phyloP scores from a whole-genome alignment of 768 basidiomycete genomes.

The Mycena galericulata region DNA sequence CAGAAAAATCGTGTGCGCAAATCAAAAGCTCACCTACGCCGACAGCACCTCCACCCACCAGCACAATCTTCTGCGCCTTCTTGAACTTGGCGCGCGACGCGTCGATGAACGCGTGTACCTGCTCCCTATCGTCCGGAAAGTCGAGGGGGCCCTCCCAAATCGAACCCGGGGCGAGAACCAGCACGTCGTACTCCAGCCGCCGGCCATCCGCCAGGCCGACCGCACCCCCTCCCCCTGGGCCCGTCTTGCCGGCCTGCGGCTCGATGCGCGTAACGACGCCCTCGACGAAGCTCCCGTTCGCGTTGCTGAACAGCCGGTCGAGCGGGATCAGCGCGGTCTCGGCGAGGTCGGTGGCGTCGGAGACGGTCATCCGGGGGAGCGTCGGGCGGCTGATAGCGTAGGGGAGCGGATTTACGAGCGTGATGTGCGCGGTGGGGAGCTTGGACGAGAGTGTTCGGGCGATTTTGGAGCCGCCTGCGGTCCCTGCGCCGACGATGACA shows the following conservation, averaged over 20 bases:
- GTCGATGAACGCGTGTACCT: constrained; percentile 40
- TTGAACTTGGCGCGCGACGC: constrained; percentile 41
- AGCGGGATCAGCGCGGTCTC: constrained; percentile 57
- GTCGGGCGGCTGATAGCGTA: constrained; percentile 55
- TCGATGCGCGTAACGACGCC: constrained; percentile 46
- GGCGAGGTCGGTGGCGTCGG: constrained; percentile 39
- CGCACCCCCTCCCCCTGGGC: constrained; percentile 51
- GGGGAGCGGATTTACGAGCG: constrained; percentile 49
- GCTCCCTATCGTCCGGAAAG: constrained; percentile 42
- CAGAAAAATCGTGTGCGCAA: constrained; percentile 20
- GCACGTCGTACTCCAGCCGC: constrained; percentile 58
- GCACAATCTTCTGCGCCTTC: constrained; percentile 49
- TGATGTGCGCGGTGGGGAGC: constrained; percentile 23
- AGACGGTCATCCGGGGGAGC: constrained; percentile 53
- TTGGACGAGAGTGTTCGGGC: constrained; percentile 19
- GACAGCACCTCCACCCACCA: constrained; percentile 57
- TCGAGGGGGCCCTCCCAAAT: constrained; percentile 56
- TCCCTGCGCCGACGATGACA: no score
- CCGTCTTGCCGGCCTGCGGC: no score
- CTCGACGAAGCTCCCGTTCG: constrained; percentile 56
- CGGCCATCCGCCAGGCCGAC: constrained; percentile 61
- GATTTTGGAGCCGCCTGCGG: background rate
- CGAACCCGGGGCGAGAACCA: constrained; percentile 68
- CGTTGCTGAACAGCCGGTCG: constrained; percentile 58
- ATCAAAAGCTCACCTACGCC: constrained; percentile 44